Conservation (phyloP, 306 rosid species). For the Cucumis cinereus region DNA sequence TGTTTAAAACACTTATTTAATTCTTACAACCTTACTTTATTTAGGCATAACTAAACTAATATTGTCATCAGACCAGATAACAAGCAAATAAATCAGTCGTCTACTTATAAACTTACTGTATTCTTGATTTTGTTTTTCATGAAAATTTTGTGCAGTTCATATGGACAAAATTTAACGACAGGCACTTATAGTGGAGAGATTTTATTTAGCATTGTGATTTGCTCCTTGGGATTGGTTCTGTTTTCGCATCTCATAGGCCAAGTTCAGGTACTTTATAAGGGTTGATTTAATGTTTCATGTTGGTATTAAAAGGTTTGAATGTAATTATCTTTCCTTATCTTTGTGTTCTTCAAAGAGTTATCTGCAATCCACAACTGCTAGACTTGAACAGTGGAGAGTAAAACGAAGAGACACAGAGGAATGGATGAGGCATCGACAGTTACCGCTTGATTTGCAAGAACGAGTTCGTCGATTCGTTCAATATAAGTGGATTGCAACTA, state of each 20-base stretch:
- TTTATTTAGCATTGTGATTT: slow-evolving; percentile 46
- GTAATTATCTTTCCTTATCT: not conserved
- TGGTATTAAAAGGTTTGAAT: not conserved
- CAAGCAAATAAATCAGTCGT: not conserved
- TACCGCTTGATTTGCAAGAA: slow-evolving; percentile 58
- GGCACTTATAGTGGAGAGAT: slow-evolving; percentile 41
- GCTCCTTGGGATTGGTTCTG: slow-evolving; percentile 57
- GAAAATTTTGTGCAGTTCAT: slow-evolving; percentile 38
- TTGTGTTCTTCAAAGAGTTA: slow-evolving; percentile 30
- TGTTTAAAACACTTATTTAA: not conserved
- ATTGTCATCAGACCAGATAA: not conserved
- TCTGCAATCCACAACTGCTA: slow-evolving; percentile 69
- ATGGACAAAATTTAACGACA: slow-evolving; percentile 54
- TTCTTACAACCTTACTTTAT: not conserved
- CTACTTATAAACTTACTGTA: not conserved
- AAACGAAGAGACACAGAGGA: slow-evolving; percentile 79
- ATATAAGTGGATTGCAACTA: slow-evolving; percentile 80
- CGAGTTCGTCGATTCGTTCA: slow-evolving; percentile 74
- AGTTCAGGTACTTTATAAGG: slow-evolving; percentile 50
- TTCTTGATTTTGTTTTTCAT: not conserved
- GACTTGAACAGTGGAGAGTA: slow-evolving; percentile 87
- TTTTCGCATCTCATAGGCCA: slow-evolving; percentile 87
- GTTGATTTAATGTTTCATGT: not conserved
- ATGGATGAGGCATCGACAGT: slow-evolving; percentile 96
- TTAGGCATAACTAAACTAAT: no score